Conservation (phyloP, 306 rosid species). For the Malus domestica region ASM211411v1 NC_041803.1:11692501-11693000, state of each 20-base stretch:
- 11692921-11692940: slow-evolving; percentile 79
- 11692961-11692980: slow-evolving; percentile 61
- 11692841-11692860: slow-evolving; percentile 39
- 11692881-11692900: slow-evolving; percentile 16
- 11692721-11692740: neutral
- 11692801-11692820: slow-evolving; percentile 37
- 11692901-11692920: slow-evolving; percentile 38
- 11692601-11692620: slow-evolving; percentile 60
- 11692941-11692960: slow-evolving; percentile 71
- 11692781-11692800: slow-evolving; percentile 53
- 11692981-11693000: slow-evolving; percentile 71
- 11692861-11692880: slow-evolving; percentile 35
- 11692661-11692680: neutral
- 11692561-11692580: slow-evolving; percentile 49
- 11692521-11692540: slow-evolving; percentile 75
- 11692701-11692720: neutral
- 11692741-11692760: slow-evolving; percentile 52
- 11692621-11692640: slow-evolving; percentile 17
- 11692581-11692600: slow-evolving; percentile 62
- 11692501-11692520: slow-evolving; percentile 28
- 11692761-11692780: slow-evolving; percentile 34
- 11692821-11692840: slow-evolving; percentile 35
- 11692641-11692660: neutral
- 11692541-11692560: slow-evolving; percentile 64
- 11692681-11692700: neutral